A percentile compares a stretch with the other conserved stretches of the same genome.
Conservation (phyloP, 2,329 filamentous ascomycete genomes). For the Aspergillus latus region DNA sequence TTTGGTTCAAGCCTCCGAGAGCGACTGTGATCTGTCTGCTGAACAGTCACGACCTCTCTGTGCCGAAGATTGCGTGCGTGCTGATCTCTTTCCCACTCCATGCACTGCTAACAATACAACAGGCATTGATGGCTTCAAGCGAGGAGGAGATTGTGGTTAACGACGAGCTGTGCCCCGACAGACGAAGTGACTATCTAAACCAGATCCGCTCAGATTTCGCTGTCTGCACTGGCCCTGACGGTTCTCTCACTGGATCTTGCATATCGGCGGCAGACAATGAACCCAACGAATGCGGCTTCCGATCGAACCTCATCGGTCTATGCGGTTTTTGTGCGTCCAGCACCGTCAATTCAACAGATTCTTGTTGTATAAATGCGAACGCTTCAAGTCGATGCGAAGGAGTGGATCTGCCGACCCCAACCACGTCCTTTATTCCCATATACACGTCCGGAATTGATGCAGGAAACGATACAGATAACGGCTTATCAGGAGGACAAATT, state of each 20-base stretch:
- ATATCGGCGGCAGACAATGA: conserved; percentile 78
- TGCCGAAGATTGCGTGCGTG: conserved; percentile 78
- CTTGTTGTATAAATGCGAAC: conserved; percentile 83
- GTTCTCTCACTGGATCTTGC: conserved; percentile 72
- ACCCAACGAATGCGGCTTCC: conserved; percentile 81
- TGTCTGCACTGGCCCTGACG: conserved; percentile 79
- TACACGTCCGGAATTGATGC: conserved; percentile 60
- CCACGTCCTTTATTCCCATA: conserved; percentile 59
- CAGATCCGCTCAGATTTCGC: conserved; percentile 91
- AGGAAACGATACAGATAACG: conserved; percentile 37
- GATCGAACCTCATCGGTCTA: conserved; percentile 67
- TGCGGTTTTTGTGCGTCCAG: conserved; percentile 84
- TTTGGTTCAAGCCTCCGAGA: conserved; percentile 84
- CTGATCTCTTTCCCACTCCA: neutral
- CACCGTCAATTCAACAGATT: conserved; percentile 88
- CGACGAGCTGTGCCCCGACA: conserved; percentile 67
- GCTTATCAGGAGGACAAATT: conserved; percentile 80
- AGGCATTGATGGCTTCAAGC: conserved; percentile 82
- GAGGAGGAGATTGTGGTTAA: conserved; percentile 83
- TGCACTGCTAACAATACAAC: conserved; percentile 18
- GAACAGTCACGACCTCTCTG: conserved; percentile 72
- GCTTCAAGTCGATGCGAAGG: conserved; percentile 70
- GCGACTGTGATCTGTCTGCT: conserved; percentile 64
- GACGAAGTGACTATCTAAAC: conserved; percentile 63
- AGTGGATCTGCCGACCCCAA: conserved; percentile 71